Evolutionary conservation across 208 protist genomes (phyloP).

Genomic region (Herpetomonas samuelpessoai): DNA sequence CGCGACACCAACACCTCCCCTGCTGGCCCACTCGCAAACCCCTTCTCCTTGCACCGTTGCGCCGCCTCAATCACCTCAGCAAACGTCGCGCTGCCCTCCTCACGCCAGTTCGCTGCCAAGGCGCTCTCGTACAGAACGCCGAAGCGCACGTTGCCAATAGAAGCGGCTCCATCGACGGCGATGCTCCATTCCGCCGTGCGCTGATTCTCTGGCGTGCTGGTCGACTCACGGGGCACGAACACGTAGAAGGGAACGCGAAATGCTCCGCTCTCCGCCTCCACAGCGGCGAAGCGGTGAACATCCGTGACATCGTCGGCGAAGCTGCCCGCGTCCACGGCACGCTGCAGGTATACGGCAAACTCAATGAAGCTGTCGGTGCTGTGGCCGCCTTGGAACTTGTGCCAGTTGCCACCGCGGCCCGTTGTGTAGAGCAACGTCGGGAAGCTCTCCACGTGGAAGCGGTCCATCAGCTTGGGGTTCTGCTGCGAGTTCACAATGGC

Average conservation of each 20-base stretch:
- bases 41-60: conserved; percentile 30
- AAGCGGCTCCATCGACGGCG: conserved; percentile 51
- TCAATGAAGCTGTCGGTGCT: conserved; percentile 48
- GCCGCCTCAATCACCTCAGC: conserved; percentile 38
- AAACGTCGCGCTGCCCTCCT: conserved; percentile 27
- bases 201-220: conserved; percentile 21
- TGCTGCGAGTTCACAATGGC: conserved; percentile 57
- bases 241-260: conserved; percentile 74
- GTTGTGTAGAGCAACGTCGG: conserved; percentile 84
- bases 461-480: conserved; percentile 34
- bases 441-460: conserved; percentile 56
- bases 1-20: conserved; percentile 62
- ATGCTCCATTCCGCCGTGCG: conserved; percentile 43
- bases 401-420: conserved; percentile 41
- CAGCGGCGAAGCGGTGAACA: conserved; percentile 25
- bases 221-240: conserved; percentile 37
- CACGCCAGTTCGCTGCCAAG: conserved; percentile 31
- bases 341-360: conserved; percentile 59
- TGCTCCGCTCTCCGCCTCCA: conserved; percentile 24
- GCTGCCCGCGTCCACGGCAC: conserved; percentile 31
- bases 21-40: conserved; percentile 38
- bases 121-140: conserved; percentile 54
- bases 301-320: conserved; percentile 68
- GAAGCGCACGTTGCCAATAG: conserved; percentile 72
- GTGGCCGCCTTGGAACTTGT: conserved; percentile 53